Percentiles rank a stretch among this genome's conserved stretches.
phyloP scores from a whole-genome alignment of 1,139 yeast genomes.

The Suhomyces bribrorum region DNA sequence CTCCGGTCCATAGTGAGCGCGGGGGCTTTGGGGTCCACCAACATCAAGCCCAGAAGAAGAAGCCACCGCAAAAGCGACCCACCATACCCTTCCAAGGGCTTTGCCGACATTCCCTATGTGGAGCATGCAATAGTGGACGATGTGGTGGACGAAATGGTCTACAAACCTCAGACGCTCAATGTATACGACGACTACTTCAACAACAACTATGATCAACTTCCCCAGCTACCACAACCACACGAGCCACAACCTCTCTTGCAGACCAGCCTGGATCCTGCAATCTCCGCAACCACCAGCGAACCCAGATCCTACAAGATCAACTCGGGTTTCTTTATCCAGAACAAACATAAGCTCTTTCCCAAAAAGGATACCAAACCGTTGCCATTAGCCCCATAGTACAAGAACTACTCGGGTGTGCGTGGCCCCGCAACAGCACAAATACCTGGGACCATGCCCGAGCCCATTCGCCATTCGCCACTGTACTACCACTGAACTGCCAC shows the following conservation, averaged over 20 bases:
- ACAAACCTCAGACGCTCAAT: conserved; percentile 4
- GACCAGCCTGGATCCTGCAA: background rate
- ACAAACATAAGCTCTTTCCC: conserved; percentile 15
- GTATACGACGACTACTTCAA: conserved; percentile 12
- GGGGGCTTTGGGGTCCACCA: background rate
- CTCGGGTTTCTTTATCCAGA: conserved; percentile 13
- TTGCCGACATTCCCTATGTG: conserved; percentile 7
- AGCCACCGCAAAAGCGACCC: conserved; percentile 12
- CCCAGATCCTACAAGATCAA: conserved; percentile 13
- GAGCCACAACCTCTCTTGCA: no score
- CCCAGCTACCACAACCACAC: background rate
- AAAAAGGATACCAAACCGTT: conserved; percentile 9
- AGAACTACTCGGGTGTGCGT: background rate
- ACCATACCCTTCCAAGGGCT: conserved; percentile 8
- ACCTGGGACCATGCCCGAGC: no score
- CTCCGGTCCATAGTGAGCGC: conserved; percentile 3
- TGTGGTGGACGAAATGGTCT: conserved; percentile 5
- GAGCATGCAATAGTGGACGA: conserved; percentile 11
- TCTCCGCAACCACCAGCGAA: background rate
- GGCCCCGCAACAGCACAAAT: no score
- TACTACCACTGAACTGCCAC: no score
- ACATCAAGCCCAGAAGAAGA: conserved; percentile 5
- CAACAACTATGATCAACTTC: conserved; percentile 1
- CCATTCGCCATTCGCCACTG: no score
- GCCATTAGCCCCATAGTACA: conserved; percentile 8